phyloP scores from a whole-genome alignment of 2,329 filamentous ascomycete genomes.

The Colletotrichum sp. region DNA sequence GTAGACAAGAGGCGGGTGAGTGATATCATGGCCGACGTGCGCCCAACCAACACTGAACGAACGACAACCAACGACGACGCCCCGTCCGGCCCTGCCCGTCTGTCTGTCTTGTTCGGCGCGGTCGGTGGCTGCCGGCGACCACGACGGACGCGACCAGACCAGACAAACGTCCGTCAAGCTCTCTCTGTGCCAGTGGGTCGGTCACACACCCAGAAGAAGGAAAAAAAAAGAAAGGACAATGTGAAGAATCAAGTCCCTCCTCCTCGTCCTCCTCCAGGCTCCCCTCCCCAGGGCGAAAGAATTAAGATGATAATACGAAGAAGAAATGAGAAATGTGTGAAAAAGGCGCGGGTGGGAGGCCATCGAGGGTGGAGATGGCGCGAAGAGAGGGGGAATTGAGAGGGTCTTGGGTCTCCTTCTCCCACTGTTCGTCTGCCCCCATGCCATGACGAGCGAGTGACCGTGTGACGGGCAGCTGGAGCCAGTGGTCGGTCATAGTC shows the following conservation, averaged over 20 bases:
- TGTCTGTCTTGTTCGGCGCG: background rate
- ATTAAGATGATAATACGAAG: constrained; percentile 12
- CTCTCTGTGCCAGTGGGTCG: background rate
- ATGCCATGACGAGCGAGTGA: constrained; percentile 9
- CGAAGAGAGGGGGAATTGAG: background rate
- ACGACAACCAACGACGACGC: background rate
- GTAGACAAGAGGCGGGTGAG: background rate
- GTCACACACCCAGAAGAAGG: background rate
- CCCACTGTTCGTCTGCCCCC: background rate
- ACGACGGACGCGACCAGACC: background rate
- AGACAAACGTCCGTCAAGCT: background rate
- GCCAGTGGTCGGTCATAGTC: constrained; percentile 9
- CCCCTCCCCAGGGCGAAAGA: background rate
- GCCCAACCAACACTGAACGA: constrained; percentile 1
- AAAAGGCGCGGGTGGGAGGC: constrained; percentile 10
- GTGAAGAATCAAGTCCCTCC: background rate
- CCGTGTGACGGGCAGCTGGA: constrained; percentile 20
- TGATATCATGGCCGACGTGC: constrained; percentile 6
- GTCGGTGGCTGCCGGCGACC: background rate
- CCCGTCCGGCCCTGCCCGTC: background rate
- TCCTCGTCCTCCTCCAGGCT: background rate
- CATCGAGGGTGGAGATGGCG: constrained; percentile 16
- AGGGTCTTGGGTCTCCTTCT: constrained; percentile 3
- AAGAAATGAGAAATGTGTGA: constrained; percentile 15
- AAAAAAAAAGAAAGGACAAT: background rate